These are phyloP conservation scores for Xylaria polymorpha DNA, from an alignment of 2,329 filamentous ascomycete species.

Conservation along the genomic window DNA sequence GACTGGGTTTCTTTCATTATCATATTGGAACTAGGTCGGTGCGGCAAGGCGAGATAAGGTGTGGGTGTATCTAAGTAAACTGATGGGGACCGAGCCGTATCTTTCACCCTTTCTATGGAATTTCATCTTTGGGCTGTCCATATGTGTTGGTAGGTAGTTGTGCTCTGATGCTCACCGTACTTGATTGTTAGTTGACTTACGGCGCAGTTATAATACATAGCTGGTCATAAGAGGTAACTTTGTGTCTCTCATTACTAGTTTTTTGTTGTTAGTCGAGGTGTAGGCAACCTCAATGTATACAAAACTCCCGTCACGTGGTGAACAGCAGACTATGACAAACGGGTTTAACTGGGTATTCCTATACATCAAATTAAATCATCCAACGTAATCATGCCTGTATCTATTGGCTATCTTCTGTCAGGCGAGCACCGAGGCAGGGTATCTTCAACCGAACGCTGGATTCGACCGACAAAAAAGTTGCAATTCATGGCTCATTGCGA, in stretches of 20 bases:
- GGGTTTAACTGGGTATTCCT: not conserved
- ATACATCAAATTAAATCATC: constrained; percentile 6
- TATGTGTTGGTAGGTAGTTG: not conserved
- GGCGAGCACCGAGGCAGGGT: constrained; percentile 32
- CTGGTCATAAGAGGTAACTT: not conserved
- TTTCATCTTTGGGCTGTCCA: not conserved
- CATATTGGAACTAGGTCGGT: not conserved
- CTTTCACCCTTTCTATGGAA: not conserved
- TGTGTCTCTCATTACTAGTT: constrained; percentile 1
- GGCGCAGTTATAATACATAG: not conserved
- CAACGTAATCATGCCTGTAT: constrained; percentile 13
- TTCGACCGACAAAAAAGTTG: constrained; percentile 14
- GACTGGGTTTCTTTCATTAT: not conserved
- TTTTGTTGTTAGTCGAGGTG: not conserved
- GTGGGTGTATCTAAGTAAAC: not conserved
- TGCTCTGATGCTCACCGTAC: not conserved
- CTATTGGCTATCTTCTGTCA: constrained; percentile 22
- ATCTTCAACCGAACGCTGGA: constrained; percentile 28
- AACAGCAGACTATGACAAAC: not conserved
- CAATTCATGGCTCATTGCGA: constrained; percentile 29
- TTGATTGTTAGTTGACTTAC: not conserved
- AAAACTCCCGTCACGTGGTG: not conserved
- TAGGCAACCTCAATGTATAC: not conserved
- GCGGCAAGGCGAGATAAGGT: not conserved
- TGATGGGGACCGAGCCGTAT: too few species aligned